phyloP scores from a whole-genome alignment of 1,139 yeast species.

The Saccharomyces hybrid region DNA sequence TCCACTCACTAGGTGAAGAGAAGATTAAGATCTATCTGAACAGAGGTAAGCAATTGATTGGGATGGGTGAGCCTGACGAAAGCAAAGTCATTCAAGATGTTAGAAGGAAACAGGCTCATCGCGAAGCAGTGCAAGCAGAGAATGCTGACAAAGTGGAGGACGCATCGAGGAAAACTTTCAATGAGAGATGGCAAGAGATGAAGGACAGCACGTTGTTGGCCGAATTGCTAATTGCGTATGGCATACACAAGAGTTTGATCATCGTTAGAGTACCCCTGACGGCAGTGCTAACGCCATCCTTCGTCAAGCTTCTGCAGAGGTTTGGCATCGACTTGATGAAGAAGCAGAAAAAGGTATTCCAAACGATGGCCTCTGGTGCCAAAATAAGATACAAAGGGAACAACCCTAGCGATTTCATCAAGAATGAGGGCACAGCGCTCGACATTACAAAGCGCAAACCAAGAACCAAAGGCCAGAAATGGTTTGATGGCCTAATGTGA shows the following conservation, averaged over 20 bases:
- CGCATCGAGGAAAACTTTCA: slow-evolving; percentile 15
- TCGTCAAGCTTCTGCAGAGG: slow-evolving; percentile 55
- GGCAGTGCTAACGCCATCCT: slow-evolving; percentile 84
- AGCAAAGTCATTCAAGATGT: slow-evolving; percentile 27
- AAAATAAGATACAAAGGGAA: slow-evolving; percentile 25
- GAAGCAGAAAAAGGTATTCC: slow-evolving; percentile 19
- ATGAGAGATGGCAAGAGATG: slow-evolving; percentile 16
- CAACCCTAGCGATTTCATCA: slow-evolving; percentile 25
- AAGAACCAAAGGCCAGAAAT: slow-evolving; percentile 22
- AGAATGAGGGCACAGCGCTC: slow-evolving; percentile 12
- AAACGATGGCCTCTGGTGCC: slow-evolving; percentile 22
- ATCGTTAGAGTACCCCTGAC: slow-evolving; percentile 81
- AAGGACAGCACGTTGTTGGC: slow-evolving; percentile 43
- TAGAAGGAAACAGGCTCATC: slow-evolving; percentile 14
- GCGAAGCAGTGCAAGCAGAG: slow-evolving; percentile 5
- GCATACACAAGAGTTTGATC: slow-evolving; percentile 76
- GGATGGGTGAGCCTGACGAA: slow-evolving; percentile 43
- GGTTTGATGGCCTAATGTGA: slow-evolving; percentile 29
- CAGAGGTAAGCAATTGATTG: slow-evolving; percentile 50
- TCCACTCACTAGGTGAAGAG: slow-evolving; percentile 82
- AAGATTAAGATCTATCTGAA: slow-evolving; percentile 62
- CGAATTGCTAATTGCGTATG: slow-evolving; percentile 87
- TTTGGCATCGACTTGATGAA: slow-evolving; percentile 63
- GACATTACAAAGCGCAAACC: slow-evolving; percentile 8
- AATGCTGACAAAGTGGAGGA: slow-evolving; percentile 9